Base-by-base conservation (phyloP, 78 protist genomes). In the Anaeramoeba ignava region DNA sequence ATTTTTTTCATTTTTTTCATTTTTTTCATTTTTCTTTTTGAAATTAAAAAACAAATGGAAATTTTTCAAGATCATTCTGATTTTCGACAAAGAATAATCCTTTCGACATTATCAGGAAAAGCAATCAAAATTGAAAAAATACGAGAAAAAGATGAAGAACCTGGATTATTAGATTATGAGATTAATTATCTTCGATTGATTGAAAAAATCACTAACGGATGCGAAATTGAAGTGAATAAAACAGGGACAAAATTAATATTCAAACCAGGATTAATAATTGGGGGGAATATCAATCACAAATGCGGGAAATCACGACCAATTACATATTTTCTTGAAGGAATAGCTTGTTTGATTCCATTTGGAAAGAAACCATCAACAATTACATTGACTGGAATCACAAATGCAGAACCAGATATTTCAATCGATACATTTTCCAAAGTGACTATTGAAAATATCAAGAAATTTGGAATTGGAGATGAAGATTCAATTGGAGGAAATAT, bases 361-460 rank as follows among this genome's bases (percentile, higher is more conserved):
- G 73, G 93, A 40, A 96, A 96, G 88, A 3, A 41, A 38, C 87
- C 92, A 2, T 0, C 90, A 2, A 37, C 3, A 3, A 54, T 89
- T 23, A 88, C 89, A 1, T 86, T 96, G 12, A 67, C 2, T 33
- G 88, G 88, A 27, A 0, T 84, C 12, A 84, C 87, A n/a, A 84
- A 81, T 1, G 2, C 33, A 85, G 23, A 2, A 84, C 36, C 12
- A 0, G 54, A 86, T 0, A 33, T 36, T 27, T 83, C 0, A 85
- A 93, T 95, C 3, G 99, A 96, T 82, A 34, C 83, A 37, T 23
- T 96, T 0, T 87, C 98, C 8, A 92, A 95, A 0, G 93, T 90
- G 27, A 88, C 94, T 27, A 54, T 96, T 39, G 96, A 94, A 27
- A 17, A 87, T 37, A 85, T 96, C 36, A 78, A 80, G n/a, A 81